Conservation (phyloP, 495 filamentous ascomycete genomes). For the Cercophora newfieldiana region DNA sequence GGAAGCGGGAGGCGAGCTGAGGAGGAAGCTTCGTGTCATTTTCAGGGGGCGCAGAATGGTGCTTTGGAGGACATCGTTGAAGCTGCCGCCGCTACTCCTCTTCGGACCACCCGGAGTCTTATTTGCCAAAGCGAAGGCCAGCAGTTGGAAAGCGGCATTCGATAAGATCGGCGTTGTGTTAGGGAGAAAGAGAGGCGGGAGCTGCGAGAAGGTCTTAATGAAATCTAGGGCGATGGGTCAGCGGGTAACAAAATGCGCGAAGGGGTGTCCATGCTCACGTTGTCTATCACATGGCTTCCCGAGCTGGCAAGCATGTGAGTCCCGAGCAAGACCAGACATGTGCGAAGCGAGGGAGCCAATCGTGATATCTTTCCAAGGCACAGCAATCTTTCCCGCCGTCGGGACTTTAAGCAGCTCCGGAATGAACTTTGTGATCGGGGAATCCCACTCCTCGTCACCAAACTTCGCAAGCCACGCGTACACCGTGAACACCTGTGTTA, state of each 20-base stretch:
- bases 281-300: slow-evolving; percentile 16
- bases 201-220: neutral
- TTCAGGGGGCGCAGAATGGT: slow-evolving; percentile 4
- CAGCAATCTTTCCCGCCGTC: slow-evolving; percentile 27
- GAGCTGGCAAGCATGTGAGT: slow-evolving; percentile 18
- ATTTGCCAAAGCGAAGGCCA: slow-evolving; percentile 7
- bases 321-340: slow-evolving; percentile 37
- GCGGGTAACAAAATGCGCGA: neutral
- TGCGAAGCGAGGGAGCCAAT: slow-evolving; percentile 39
- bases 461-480: slow-evolving; percentile 42
- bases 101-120: neutral
- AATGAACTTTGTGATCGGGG: slow-evolving; percentile 46
- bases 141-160: slow-evolving; percentile 16
- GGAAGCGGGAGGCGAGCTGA: neutral
- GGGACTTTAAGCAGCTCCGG: slow-evolving; percentile 38
- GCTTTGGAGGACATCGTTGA: neutral
- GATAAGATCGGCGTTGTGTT: slow-evolving; percentile 17
- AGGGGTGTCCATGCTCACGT: neutral
- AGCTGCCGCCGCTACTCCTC: neutral
- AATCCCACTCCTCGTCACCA: slow-evolving; percentile 41
- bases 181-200: slow-evolving; percentile 11
- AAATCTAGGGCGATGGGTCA: neutral
- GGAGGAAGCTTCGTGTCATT: slow-evolving; percentile 1
- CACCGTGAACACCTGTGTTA: slow-evolving; percentile 53
- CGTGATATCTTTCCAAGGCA: slow-evolving; percentile 42